Evolutionary conservation across 108 stramenopile genomes (phyloP).

Genomic region (Cyclotella baltica): DNA sequence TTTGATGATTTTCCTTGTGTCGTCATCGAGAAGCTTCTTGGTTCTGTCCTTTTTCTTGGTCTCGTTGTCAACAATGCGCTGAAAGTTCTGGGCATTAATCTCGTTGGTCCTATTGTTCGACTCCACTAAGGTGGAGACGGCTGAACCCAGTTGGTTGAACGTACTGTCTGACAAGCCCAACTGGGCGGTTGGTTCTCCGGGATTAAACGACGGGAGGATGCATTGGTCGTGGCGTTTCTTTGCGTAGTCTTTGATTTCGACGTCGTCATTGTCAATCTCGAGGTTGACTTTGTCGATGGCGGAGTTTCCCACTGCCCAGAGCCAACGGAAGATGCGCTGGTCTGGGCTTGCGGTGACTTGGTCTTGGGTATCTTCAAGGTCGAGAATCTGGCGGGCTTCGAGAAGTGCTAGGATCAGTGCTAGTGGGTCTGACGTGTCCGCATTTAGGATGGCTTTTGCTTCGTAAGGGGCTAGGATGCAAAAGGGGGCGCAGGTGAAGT

Average conservation of each 20-base stretch:
- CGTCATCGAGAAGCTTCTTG: slow-evolving; percentile 7
- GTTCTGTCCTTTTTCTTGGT: slow-evolving; percentile 4
- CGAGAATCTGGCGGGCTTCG: neutral
- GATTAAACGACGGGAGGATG: neutral
- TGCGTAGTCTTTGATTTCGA: neutral
- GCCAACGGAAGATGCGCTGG: neutral
- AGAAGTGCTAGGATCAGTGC: neutral
- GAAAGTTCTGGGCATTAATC: neutral
- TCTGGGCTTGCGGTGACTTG: neutral
- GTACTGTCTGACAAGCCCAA: neutral
- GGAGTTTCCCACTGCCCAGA: neutral
- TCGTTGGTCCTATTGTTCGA: slow-evolving; percentile 4
- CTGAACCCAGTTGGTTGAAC: neutral
- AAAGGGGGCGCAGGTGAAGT: neutral
- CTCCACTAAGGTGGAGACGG: neutral
- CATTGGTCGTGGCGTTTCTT: neutral
- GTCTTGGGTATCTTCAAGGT: neutral
- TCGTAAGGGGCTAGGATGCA: neutral
- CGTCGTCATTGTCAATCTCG: neutral
- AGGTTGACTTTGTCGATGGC: neutral
- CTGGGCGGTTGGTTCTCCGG: neutral
- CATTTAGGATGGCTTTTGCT: neutral
- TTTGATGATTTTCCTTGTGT: neutral
- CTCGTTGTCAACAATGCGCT: neutral
- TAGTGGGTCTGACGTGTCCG: neutral